phyloP scores from a whole-genome alignment of 148 eudicot genomes.

The Bassia scoparia region DNA sequence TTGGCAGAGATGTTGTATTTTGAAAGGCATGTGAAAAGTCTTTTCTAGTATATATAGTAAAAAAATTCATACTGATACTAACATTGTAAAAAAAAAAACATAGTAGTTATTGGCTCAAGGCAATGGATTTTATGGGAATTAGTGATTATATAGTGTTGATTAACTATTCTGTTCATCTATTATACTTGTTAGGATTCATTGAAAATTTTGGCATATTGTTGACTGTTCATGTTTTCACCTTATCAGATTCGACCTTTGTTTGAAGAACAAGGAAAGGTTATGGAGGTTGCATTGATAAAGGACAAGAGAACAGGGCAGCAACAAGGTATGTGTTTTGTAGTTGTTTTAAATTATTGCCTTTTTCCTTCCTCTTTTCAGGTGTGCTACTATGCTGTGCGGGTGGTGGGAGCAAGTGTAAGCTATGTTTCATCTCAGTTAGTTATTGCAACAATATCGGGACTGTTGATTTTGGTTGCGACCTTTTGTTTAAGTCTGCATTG shows the following conservation, averaged over 20 bases:
- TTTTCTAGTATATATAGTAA: not conserved
- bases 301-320: constrained; percentile 90
- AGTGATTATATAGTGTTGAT: not conserved
- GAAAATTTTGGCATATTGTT: not conserved
- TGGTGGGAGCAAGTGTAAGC: constrained; percentile 71
- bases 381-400: constrained; percentile 54
- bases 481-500: constrained; percentile 51
- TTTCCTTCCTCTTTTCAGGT: constrained; percentile 70
- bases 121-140: not conserved
- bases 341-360: constrained; percentile 26
- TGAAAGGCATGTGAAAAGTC: not conserved
- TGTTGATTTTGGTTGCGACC: constrained; percentile 53
- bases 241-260: constrained; percentile 82
- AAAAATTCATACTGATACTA: not conserved
- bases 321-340: constrained; percentile 64
- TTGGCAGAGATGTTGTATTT: not conserved
- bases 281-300: constrained; percentile 91
- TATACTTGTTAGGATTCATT: constrained; percentile 1
- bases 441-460: constrained; percentile 50
- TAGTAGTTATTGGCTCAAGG: not conserved
- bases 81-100: not conserved
- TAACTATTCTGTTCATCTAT: not conserved
- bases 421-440: constrained; percentile 59
- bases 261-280: constrained; percentile 80
- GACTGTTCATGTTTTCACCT: constrained; percentile 14